phyloP scores from a whole-genome alignment of 2,329 filamentous ascomycete genomes.

The Ascochyta rabiei region DNA sequence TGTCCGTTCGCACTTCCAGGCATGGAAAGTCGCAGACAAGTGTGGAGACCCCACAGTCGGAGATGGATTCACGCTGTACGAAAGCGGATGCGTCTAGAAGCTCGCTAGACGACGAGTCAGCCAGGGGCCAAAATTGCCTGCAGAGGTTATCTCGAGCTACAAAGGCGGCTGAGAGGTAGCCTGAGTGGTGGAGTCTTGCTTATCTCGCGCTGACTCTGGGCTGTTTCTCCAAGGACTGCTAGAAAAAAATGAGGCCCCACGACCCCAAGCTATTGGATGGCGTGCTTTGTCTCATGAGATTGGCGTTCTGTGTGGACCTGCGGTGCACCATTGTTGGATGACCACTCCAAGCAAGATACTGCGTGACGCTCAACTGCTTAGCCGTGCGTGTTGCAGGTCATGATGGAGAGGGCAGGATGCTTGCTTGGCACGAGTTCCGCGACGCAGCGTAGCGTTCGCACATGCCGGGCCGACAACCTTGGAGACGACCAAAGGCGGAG shows the following conservation, averaged over 20 bases:
- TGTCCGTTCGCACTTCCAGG: slow-evolving; percentile 19
- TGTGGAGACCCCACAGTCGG: slow-evolving; percentile 31
- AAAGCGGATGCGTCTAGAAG: slow-evolving; percentile 31
- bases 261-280: slow-evolving; percentile 15
- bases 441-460: slow-evolving; percentile 8
- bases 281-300: slow-evolving; percentile 20
- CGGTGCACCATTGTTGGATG: slow-evolving; percentile 11
- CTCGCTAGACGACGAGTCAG: slow-evolving; percentile 29
- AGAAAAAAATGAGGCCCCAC: slow-evolving; percentile 20
- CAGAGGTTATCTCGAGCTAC: slow-evolving; percentile 5
- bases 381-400: slow-evolving; percentile 10
- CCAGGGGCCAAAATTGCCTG: slow-evolving; percentile 17
- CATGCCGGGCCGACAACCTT: slow-evolving; percentile 18
- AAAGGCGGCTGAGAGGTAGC: slow-evolving; percentile 10
- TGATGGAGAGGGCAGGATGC: slow-evolving; percentile 1
- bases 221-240: slow-evolving; percentile 16
- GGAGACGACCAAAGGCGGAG: slow-evolving; percentile 6
- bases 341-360: slow-evolving; percentile 15
- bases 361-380: slow-evolving; percentile 3
- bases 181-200: slow-evolving; percentile 25
- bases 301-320: slow-evolving; percentile 22
- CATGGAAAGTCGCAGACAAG: slow-evolving; percentile 8
- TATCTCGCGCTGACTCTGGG: slow-evolving; percentile 21
- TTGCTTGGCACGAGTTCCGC: slow-evolving; percentile 4
- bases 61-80: slow-evolving; percentile 17